These are phyloP conservation scores for Leccinum pellstonianum DNA, from an alignment of 768 basidiomycete genomes.

Conservation along the genomic window DNA sequence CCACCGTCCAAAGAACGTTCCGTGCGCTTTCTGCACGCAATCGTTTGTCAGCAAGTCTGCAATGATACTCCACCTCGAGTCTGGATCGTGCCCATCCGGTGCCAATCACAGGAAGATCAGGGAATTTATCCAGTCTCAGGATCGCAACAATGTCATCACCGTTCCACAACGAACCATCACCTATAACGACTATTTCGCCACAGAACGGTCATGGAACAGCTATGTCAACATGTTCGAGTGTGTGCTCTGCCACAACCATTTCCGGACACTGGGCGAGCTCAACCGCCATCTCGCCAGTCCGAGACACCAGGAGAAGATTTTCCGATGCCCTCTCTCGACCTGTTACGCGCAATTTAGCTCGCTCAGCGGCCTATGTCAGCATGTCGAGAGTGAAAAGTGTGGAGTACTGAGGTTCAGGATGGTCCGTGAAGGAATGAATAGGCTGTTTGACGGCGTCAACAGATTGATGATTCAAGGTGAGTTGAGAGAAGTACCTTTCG, in stretches of 20 bases:
- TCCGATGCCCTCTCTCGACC: conserved; percentile 49
- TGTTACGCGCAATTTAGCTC: conserved; percentile 47
- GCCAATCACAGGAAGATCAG: conserved; percentile 38
- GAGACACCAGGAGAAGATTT: conserved; percentile 50
- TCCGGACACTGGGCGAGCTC: conserved; percentile 41
- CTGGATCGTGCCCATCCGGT: conserved; percentile 54
- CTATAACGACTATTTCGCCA: conserved; percentile 29
- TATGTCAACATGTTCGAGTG: conserved; percentile 52
- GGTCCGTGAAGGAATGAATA: conserved; percentile 41
- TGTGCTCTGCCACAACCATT: conserved; percentile 53
- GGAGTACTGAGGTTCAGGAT: conserved; percentile 48
- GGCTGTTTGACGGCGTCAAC: conserved; percentile 24
- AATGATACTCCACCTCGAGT: conserved; percentile 62
- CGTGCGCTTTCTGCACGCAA: conserved; percentile 44
- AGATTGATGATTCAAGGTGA: conserved; percentile 15
- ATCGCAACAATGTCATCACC: conserved; percentile 45
- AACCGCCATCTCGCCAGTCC: conserved; percentile 69
- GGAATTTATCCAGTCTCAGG: conserved; percentile 40
- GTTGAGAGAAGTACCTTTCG: not conserved
- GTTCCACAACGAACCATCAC: conserved; percentile 52
- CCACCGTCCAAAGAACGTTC: conserved; percentile 42
- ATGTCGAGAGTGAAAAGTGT: conserved; percentile 64
- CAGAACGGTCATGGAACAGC: conserved; percentile 40
- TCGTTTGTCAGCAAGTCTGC: conserved; percentile 54
- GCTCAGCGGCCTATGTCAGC: conserved; percentile 60